A percentile compares a stretch with the other conserved stretches of the same genome.
These are phyloP conservation scores for Trametes sanguinea DNA, from an alignment of 768 basidiomycete genomes.

Conservation along the genomic window DNA sequence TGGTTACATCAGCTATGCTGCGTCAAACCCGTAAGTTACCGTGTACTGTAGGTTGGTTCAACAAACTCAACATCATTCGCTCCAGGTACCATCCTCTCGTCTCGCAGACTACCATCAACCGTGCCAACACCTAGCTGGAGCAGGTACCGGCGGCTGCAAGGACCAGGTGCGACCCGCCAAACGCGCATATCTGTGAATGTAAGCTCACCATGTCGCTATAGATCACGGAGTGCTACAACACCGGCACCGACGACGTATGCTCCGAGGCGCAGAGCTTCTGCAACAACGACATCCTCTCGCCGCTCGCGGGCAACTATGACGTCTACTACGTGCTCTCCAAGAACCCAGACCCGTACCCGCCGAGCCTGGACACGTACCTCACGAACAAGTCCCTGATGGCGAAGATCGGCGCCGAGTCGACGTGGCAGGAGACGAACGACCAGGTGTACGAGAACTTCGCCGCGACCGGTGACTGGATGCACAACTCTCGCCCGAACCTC, in stretches of 20 bases:
- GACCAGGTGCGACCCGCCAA: conserved; percentile 37
- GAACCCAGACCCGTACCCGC: conserved; percentile 52
- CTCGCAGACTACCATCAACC: conserved; percentile 40
- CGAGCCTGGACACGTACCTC: conserved; percentile 38
- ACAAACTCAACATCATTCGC: neutral
- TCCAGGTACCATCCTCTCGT: conserved; percentile 54
- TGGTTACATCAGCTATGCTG: conserved; percentile 57
- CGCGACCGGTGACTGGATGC: conserved; percentile 60
- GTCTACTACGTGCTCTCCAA: conserved; percentile 51
- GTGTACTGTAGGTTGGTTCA: no score
- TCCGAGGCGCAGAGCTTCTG: conserved; percentile 59
- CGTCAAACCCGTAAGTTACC: conserved; percentile 43
- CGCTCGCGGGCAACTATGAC: conserved; percentile 57
- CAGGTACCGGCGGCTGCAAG: conserved; percentile 48
- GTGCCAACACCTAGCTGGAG: conserved; percentile 48
- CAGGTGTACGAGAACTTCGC: conserved; percentile 51
- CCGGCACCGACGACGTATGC: conserved; percentile 50
- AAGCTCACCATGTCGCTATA: conserved; percentile 22
- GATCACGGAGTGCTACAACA: conserved; percentile 56
- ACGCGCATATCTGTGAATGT: neutral
- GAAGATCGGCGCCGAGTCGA: conserved; percentile 46
- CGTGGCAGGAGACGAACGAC: conserved; percentile 43
- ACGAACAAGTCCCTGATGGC: conserved; percentile 31
- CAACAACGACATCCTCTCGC: conserved; percentile 55
- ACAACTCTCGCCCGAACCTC: conserved; percentile 45